Conservation (phyloP, 495 filamentous ascomycete genomes). For the Neurospora sp. region DNA sequence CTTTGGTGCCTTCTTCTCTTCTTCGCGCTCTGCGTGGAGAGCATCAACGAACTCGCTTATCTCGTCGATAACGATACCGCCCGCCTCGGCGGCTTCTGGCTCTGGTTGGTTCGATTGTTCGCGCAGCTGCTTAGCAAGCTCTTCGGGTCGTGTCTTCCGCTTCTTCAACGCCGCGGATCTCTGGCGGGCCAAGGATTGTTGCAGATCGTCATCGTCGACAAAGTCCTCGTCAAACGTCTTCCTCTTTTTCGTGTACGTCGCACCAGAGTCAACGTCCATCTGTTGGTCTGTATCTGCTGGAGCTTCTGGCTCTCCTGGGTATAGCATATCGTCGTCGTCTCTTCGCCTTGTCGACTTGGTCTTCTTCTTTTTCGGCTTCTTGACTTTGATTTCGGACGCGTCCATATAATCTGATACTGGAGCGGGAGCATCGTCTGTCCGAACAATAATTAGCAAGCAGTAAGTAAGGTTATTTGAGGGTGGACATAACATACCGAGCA, state of each 20-base stretch:
- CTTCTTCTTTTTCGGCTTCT: slow-evolving; percentile 93
- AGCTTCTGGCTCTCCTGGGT: slow-evolving; percentile 33
- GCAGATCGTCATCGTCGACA: slow-evolving; percentile 87
- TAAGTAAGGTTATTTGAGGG: background rate
- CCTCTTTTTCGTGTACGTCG: slow-evolving; percentile 45
- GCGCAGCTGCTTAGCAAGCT: slow-evolving; percentile 70
- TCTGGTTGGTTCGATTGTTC: slow-evolving; percentile 53
- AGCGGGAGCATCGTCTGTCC: slow-evolving; percentile 44
- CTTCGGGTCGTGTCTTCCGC: slow-evolving; percentile 68
- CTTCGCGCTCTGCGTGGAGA: slow-evolving; percentile 54
- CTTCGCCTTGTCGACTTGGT: slow-evolving; percentile 62
- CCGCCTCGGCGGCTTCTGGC: slow-evolving; percentile 38
- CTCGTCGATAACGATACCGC: slow-evolving; percentile 83
- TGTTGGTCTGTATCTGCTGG: slow-evolving; percentile 36
- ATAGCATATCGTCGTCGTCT: slow-evolving; percentile 72
- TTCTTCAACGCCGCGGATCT: slow-evolving; percentile 79
- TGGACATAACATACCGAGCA: slow-evolving; percentile 33
- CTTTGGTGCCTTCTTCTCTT: slow-evolving; percentile 46
- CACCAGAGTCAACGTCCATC: slow-evolving; percentile 69
- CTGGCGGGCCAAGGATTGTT: slow-evolving; percentile 71
- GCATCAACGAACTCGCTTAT: slow-evolving; percentile 91
- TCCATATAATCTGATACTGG: slow-evolving; percentile 81
- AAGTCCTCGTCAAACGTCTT: slow-evolving; percentile 58
- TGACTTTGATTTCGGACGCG: slow-evolving; percentile 71
- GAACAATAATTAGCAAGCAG: slow-evolving; percentile 15